phyloP scores from a whole-genome alignment of 1,139 yeast species.

The Geotrichum candidum region DNA sequence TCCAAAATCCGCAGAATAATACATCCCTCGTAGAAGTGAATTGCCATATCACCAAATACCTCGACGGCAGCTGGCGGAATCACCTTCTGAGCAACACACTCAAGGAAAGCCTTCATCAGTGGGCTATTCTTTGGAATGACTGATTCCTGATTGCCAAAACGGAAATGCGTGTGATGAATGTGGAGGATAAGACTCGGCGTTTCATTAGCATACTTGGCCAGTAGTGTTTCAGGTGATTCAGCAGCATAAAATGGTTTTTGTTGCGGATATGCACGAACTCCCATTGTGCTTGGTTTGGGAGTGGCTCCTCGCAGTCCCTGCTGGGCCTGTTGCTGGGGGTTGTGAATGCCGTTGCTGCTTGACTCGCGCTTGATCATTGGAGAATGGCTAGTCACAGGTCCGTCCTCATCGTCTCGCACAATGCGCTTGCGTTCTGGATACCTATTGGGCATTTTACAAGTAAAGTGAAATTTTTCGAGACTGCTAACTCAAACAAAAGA shows the following conservation, averaged over 20 bases:
- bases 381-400: conserved; percentile 5
- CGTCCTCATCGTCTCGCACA: conserved; percentile 30
- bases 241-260: conserved; percentile 15
- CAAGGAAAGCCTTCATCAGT: conserved; percentile 65
- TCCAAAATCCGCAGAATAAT: conserved; percentile 77
- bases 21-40: conserved; percentile 83
- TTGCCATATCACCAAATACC: conserved; percentile 77
- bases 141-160: conserved; percentile 72
- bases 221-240: conserved; percentile 66
- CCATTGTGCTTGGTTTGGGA: background rate
- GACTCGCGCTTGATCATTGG: background rate
- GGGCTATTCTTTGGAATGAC: conserved; percentile 76
- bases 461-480: background rate
- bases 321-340: conserved; percentile 16
- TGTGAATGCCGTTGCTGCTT: background rate
- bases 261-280: background rate
- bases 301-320: conserved; percentile 22
- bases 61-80: conserved; percentile 89
- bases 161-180: conserved; percentile 81
- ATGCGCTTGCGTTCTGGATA: conserved; percentile 29
- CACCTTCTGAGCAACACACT: conserved; percentile 70
- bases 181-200: conserved; percentile 85
- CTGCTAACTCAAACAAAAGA: background rate
- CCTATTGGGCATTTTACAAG: conserved; percentile 17
- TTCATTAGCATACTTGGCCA: conserved; percentile 67